Conservation (phyloP, 1,284 basidiomycete species). For the Heliocybe sulcata region DNA sequence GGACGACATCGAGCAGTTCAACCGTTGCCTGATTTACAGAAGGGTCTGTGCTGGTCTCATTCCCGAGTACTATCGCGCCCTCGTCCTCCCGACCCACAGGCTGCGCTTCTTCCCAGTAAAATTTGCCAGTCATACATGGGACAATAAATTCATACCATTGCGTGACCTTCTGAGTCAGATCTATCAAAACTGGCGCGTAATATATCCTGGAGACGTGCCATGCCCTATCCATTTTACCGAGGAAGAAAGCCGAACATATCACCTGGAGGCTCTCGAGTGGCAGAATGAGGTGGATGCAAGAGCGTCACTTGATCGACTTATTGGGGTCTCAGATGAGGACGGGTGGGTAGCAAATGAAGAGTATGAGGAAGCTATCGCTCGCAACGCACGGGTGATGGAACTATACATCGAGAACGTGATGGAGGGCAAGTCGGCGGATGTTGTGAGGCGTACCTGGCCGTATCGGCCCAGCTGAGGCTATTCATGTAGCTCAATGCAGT, state of each 20-base stretch:
- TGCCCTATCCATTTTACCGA: not conserved
- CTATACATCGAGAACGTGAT: not conserved
- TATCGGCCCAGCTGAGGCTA: not conserved
- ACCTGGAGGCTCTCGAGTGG: not conserved
- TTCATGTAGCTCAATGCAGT: too few species aligned
- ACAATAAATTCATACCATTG: not conserved
- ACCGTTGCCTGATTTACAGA: not conserved
- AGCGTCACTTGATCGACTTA: not conserved
- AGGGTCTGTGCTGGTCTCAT: not conserved
- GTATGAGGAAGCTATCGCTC: not conserved
- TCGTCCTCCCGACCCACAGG: not conserved
- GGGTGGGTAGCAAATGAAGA: not conserved
- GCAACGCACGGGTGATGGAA: not conserved
- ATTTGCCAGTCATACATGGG: not conserved
- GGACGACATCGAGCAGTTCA: not conserved
- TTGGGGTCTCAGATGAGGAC: not conserved
- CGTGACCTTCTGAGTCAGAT: not conserved
- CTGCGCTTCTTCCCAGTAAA: not conserved
- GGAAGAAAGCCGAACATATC: not conserved
- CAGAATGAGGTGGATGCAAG: not conserved
- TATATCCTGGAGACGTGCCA: not conserved
- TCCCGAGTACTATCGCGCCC: not conserved
- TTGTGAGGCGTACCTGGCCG: not conserved
- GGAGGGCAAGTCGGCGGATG: not conserved
- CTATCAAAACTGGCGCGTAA: not conserved